Percentiles rank a stretch among this genome's conserved stretches.
These are phyloP conservation scores for Paraphaeosphaeria minitans DNA, from an alignment of 2,329 filamentous ascomycete genomes.

Conservation along the genomic window DNA sequence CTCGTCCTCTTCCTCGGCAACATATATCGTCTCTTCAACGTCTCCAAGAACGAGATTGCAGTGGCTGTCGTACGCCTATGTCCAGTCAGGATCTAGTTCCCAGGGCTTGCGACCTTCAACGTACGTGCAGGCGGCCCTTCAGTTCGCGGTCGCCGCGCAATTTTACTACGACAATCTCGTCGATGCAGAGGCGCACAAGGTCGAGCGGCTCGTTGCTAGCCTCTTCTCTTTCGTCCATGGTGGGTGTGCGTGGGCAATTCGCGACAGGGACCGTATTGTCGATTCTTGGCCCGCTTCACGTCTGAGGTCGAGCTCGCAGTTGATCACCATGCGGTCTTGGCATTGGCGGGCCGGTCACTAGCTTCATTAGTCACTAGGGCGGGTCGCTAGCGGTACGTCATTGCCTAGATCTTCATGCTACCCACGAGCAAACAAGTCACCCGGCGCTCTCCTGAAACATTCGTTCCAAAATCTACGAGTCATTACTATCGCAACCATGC, in stretches of 20 bases:
- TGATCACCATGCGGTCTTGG: slow-evolving; percentile 18
- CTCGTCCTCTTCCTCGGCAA: slow-evolving; percentile 85
- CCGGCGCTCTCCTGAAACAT: neutral
- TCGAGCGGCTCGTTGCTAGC: slow-evolving; percentile 83
- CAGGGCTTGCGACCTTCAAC: slow-evolving; percentile 15
- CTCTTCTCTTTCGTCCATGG: slow-evolving; percentile 85
- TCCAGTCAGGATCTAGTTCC: neutral
- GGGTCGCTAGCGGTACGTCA: slow-evolving; percentile 15
- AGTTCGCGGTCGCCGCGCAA: slow-evolving; percentile 93
- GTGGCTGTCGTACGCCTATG: slow-evolving; percentile 94
- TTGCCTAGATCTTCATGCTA: slow-evolving; percentile 22
- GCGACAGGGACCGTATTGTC: neutral
- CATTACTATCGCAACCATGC: slow-evolving; percentile 27
- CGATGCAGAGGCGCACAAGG: slow-evolving; percentile 89
- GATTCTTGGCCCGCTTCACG: neutral
- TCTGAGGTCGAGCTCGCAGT: slow-evolving; percentile 18
- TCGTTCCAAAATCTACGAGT: neutral
- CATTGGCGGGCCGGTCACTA: slow-evolving; percentile 13
- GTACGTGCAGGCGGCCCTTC: slow-evolving; percentile 90
- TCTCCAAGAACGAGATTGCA: slow-evolving; percentile 97
- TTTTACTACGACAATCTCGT: slow-evolving; percentile 97
- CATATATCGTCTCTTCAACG: slow-evolving; percentile 95
- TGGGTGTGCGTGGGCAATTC: slow-evolving; percentile 24
- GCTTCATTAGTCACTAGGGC: neutral
- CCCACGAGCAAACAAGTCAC: slow-evolving; percentile 2